A percentile compares a stretch with the other conserved stretches of the same genome.
phyloP scores from a whole-genome alignment of 2,329 filamentous ascomycete species.

The Aspergillus sp. region DNA sequence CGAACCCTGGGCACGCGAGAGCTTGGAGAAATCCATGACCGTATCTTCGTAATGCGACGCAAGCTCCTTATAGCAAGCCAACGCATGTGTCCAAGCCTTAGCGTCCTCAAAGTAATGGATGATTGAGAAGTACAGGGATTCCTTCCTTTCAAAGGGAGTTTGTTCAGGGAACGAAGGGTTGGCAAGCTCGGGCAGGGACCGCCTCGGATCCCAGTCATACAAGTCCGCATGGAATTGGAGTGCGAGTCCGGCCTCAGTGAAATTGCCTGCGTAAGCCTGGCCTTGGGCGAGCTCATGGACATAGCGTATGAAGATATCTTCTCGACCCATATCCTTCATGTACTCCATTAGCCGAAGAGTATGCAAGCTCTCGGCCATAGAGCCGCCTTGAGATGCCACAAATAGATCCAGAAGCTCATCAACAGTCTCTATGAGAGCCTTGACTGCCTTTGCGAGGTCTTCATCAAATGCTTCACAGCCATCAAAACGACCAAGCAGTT shows the following conservation, averaged over 20 bases:
- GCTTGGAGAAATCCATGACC: conserved; percentile 85
- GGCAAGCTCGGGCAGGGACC: conserved; percentile 62
- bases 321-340: conserved; percentile 91
- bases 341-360: conserved; percentile 93
- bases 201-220: conserved; percentile 83
- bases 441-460: conserved; percentile 71
- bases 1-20: conserved; percentile 83
- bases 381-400: conserved; percentile 81
- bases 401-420: conserved; percentile 90
- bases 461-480: conserved; percentile 68
- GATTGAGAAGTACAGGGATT: conserved; percentile 88
- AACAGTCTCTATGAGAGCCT: conserved; percentile 76
- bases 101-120: conserved; percentile 93
- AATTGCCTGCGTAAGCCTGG: conserved; percentile 73
- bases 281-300: conserved; percentile 85
- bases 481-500: conserved; percentile 79
- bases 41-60: conserved; percentile 88
- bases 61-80: conserved; percentile 86
- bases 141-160: conserved; percentile 87
- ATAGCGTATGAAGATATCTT: conserved; percentile 94
- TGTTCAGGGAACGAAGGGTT: conserved; percentile 82
- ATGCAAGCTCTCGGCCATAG: conserved; percentile 76
- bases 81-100: conserved; percentile 86
- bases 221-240: conserved; percentile 87
- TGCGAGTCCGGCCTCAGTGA: conserved; percentile 84